Conservation (phyloP, 305 asterid genomes). For the Rubia tinctorum region DNA sequence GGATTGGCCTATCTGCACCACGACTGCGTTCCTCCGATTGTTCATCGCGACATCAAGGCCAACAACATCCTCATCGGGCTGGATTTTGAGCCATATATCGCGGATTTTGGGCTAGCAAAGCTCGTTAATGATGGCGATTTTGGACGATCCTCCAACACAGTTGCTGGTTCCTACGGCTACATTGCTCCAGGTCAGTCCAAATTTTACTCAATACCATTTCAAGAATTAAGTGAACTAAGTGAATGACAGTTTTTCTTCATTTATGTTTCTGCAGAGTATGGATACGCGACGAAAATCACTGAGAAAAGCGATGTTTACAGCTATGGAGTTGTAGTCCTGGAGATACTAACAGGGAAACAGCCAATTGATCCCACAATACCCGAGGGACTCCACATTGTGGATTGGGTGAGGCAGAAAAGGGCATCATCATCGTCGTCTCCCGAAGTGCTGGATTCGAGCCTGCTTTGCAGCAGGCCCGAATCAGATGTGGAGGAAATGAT, state of each 20-base stretch:
- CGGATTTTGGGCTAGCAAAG: conserved; percentile 86
- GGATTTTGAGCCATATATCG: conserved; percentile 78
- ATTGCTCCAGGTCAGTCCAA: conserved; percentile 75
- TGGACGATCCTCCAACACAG: conserved; percentile 60
- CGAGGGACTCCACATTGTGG: conserved; percentile 79
- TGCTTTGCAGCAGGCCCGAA: conserved; percentile 41
- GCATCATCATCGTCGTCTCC: conserved; percentile 11
- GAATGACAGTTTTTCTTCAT: neutral
- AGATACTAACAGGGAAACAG: conserved; percentile 72
- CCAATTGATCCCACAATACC: conserved; percentile 79
- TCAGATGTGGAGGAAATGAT: conserved; percentile 67
- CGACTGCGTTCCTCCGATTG: conserved; percentile 77
- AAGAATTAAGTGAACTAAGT: neutral
- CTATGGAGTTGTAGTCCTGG: conserved; percentile 80
- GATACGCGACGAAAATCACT: conserved; percentile 74
- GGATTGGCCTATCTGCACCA: conserved; percentile 86
- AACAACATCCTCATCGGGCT: conserved; percentile 73
- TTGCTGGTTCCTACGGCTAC: conserved; percentile 87
- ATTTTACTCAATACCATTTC: neutral
- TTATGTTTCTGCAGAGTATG: conserved; percentile 49
- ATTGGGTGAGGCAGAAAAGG: conserved; percentile 62
- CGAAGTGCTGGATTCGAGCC: conserved; percentile 47
- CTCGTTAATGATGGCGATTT: conserved; percentile 65
- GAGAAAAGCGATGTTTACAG: conserved; percentile 85
- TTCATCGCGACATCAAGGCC: conserved; percentile 82